Evolutionary conservation across 371 early-diverging fungal genomes (phyloP).

Genomic region (Nosema muscidifuracis): DNA sequence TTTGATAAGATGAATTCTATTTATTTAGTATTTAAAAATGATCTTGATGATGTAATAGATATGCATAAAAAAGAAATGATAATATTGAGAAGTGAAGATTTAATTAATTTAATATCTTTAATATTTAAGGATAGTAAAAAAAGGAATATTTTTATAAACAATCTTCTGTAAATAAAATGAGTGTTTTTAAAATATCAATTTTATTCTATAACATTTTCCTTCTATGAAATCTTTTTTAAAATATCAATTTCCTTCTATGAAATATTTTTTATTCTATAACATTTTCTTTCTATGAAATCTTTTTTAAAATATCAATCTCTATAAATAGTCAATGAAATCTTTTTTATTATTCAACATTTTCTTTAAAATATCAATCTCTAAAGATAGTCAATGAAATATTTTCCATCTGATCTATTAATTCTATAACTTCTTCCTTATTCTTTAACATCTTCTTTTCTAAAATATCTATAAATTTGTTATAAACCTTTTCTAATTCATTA

Average conservation of each 20-base stretch:
- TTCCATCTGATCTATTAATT: neutral
- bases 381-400: neutral
- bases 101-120: slow-evolving; percentile 1
- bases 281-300: too few relatives aligned
- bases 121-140: neutral
- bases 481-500: slow-evolving; percentile 3
- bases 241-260: too few relatives aligned
- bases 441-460: neutral
- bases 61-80: slow-evolving; percentile 1
- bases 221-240: too few relatives aligned
- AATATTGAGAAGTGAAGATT: neutral
- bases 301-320: too few relatives aligned
- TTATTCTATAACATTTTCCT: too few relatives aligned
- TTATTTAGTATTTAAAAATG: neutral
- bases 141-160: neutral
- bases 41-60: neutral
- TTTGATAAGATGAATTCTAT: slow-evolving; percentile 2
- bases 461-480: neutral
- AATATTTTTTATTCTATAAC: too few relatives aligned
- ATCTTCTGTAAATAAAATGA: too few relatives aligned
- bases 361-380: neutral
- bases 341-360: neutral
- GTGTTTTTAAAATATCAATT: too few relatives aligned
- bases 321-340: too few relatives aligned
- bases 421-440: neutral